Base-by-base conservation (phyloP, 2,329 filamentous ascomycete species). In the Tolypocladium ophioglossoides region DNA sequence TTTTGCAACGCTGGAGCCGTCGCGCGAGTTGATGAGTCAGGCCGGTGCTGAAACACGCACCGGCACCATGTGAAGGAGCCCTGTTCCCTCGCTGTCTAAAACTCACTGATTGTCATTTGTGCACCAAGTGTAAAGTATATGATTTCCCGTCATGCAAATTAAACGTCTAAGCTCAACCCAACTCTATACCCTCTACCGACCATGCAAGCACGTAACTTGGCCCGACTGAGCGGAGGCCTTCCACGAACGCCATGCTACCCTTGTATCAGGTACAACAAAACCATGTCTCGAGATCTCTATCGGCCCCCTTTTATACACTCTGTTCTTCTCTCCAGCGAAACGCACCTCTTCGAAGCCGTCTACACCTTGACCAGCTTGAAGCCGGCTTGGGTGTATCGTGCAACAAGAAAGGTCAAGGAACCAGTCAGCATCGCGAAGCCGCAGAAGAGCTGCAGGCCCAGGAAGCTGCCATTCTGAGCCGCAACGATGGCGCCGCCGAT, bases 391-490 rank as follows among this genome's bases (percentile, higher is more conserved):
- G 65, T 60, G 30, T 64, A 64, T 34, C 72, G 63, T 11, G 70
- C 70, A 10, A 53, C 48, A 6, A 66, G 6, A 35, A 74, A 63
- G 18, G 66, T 51, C 3, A 61, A 18, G 18, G 63, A 62, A 1
- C 65, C 63, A 9, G 60, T 58, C 39, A 70, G 24, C 70, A 74
- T 72, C 37, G 77, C 69, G 18, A 80, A 67, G 1, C 86, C 86
- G 50, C 78, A 78, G 63, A 87, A 89, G 2, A 88, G 70, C 69
- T 87, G 83, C 57, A 88, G 61, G 2, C 80, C 79, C 20, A 79
- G 69, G 58, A 79, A 87, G 9, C 66, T 66, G 3, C 82, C 83
- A 46, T 76, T 56, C 59, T 79, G 74, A 4, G 69, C 68, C 16
- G 65, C 64, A 9, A 86, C 72, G 30, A 87, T 73, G 12, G 80